Conservation (phyloP, 257 asterid species). For the Scutellaria galericulata region DNA sequence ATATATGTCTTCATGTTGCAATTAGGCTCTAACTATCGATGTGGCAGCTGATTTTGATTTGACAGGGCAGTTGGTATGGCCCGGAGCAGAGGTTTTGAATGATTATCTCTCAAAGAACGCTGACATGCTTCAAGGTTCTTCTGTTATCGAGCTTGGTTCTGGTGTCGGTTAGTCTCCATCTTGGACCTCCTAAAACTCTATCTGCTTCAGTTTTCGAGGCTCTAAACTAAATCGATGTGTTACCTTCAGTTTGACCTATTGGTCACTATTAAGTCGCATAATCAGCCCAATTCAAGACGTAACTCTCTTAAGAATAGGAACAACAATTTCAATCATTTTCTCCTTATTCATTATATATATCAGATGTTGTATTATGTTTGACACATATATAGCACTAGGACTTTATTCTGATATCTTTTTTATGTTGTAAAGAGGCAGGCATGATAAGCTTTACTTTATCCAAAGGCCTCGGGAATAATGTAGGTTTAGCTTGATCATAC, state of each 20-base stretch:
- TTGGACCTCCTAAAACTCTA: neutral
- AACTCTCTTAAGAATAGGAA: slow-evolving; percentile 5
- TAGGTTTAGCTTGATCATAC: neutral
- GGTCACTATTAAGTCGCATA: neutral
- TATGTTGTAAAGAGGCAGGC: neutral
- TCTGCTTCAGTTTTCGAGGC: neutral
- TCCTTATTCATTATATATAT: neutral
- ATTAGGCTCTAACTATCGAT: slow-evolving; percentile 41
- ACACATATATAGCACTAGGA: neutral
- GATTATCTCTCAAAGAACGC: slow-evolving; percentile 72
- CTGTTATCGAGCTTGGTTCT: slow-evolving; percentile 88
- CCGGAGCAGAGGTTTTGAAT: slow-evolving; percentile 87
- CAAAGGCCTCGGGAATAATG: no score
- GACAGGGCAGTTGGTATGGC: slow-evolving; percentile 98
- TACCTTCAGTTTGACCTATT: slow-evolving; percentile 16
- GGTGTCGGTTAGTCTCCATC: slow-evolving; percentile 77
- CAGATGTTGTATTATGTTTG: neutral
- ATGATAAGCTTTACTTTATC: neutral
- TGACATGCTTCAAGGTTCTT: slow-evolving; percentile 67
- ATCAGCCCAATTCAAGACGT: neutral
- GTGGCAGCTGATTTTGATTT: slow-evolving; percentile 92
- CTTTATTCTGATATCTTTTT: neutral
- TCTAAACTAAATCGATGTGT: neutral
- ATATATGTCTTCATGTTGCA: slow-evolving; percentile 12
- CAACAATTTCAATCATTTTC: slow-evolving; percentile 8